phyloP scores from a whole-genome alignment of 2,329 filamentous ascomycete genomes.

The Aspergillus vadensis region DNA sequence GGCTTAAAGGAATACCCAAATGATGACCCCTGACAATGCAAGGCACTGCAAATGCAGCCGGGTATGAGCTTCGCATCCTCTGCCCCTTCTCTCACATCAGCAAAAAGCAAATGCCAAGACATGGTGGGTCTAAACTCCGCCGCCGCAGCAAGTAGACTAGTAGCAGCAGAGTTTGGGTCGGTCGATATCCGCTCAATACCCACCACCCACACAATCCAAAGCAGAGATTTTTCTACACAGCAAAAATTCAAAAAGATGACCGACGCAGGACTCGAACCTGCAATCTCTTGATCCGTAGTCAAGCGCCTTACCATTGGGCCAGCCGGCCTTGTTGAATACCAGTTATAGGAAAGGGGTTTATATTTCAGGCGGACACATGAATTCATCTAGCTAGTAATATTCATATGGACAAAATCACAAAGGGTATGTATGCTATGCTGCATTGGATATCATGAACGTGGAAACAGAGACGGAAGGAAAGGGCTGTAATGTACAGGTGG shows the following conservation, averaged over 20 bases:
- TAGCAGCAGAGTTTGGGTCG: no score
- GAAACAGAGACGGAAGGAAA: neutral
- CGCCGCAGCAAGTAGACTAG: no score
- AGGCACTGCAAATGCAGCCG: no score
- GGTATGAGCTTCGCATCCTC: no score
- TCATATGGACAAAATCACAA: neutral
- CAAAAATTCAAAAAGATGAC: constrained; percentile 31
- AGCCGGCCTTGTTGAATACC: constrained; percentile 7
- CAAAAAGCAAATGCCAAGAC: no score
- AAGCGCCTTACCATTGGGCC: constrained; percentile 49
- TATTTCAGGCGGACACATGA: neutral
- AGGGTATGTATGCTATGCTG: constrained; percentile 9
- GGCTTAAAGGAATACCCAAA: no score
- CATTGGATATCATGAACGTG: constrained; percentile 13
- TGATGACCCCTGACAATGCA: no score
- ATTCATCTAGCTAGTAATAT: neutral
- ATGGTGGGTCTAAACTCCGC: no score
- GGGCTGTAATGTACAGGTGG: no score
- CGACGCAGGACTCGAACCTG: constrained; percentile 50
- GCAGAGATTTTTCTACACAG: neutral
- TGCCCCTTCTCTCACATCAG: no score
- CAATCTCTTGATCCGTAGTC: constrained; percentile 57
- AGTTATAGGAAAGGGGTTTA: neutral
- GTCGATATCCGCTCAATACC: neutral
- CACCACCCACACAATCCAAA: neutral